phyloP scores from a whole-genome alignment of 2,329 filamentous ascomycete species.

The Botryotinia calthae region DNA sequence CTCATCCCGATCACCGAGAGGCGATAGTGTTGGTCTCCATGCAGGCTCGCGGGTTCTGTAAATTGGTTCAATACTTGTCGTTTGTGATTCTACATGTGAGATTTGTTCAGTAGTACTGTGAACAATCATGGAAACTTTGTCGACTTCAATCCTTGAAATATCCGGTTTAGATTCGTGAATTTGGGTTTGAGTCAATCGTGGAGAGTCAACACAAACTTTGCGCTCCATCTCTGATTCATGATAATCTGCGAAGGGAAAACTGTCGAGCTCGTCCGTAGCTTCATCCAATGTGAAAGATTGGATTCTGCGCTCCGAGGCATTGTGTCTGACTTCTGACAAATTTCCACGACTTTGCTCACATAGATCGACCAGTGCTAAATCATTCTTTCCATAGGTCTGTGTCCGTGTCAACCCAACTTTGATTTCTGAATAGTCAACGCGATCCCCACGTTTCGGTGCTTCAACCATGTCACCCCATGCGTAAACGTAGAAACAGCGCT shows the following conservation, averaged over 20 bases:
- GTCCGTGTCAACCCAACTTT: conserved; percentile 19
- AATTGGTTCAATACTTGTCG: neutral
- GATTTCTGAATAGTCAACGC: conserved; percentile 11
- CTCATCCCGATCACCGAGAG: neutral
- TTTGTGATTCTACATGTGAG: neutral
- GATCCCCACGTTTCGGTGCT: neutral
- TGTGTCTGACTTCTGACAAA: neutral
- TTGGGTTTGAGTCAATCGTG: conserved; percentile 19
- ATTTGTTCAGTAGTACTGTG: neutral
- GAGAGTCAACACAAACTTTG: neutral
- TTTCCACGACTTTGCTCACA: neutral
- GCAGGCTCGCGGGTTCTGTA: conserved; percentile 5
- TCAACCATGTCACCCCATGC: neutral
- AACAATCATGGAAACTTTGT: neutral
- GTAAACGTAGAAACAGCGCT: conserved; percentile 7
- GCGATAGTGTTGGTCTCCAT: conserved; percentile 11
- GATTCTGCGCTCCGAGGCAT: neutral
- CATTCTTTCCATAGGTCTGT: neutral
- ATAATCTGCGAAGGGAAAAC: neutral
- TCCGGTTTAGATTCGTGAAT: neutral
- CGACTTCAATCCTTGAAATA: neutral
- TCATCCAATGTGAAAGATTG: neutral
- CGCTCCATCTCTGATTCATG: neutral
- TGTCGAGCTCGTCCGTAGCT: neutral
- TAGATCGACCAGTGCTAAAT: neutral